Percentiles rank a stretch among this genome's conserved stretches.
phyloP scores from a whole-genome alignment of 1,284 basidiomycete species.

The Marasmius oreades region DNA sequence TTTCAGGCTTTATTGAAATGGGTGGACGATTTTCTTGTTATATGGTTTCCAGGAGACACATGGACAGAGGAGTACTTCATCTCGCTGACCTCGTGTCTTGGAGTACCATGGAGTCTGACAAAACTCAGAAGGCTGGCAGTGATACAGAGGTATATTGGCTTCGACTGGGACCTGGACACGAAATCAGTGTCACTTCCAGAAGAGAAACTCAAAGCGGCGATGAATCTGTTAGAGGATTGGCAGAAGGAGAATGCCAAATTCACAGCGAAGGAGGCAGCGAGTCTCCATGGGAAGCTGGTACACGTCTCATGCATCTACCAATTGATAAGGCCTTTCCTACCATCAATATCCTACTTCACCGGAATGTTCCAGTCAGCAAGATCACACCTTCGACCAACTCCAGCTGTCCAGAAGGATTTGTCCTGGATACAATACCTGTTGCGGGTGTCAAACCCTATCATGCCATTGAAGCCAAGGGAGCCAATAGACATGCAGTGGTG shows the following conservation, averaged over 20 bases:
- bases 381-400: conserved; percentile 11
- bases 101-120: conserved; percentile 31
- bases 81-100: conserved; percentile 20
- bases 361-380: conserved; percentile 14
- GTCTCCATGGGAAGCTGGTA: conserved; percentile 34
- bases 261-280: conserved; percentile 22
- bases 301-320: conserved; percentile 28
- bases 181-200: conserved; percentile 25
- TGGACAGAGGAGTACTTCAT: conserved; percentile 31
- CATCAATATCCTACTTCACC: conserved; percentile 21
- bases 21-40: conserved; percentile 39
- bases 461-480: conserved; percentile 16
- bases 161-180: conserved; percentile 30
- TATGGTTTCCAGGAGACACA: conserved; percentile 21
- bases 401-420: conserved; percentile 18
- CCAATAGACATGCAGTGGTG: conserved; percentile 30
- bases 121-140: conserved; percentile 24
- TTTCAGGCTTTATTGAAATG: conserved; percentile 30
- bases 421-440: conserved; percentile 21
- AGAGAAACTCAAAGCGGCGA: conserved; percentile 22
- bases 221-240: conserved; percentile 20
- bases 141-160: conserved; percentile 32
- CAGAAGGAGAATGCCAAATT: conserved; percentile 8
- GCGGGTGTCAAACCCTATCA: conserved; percentile 16
- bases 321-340: conserved; percentile 29